Base-by-base conservation (phyloP, 2,329 filamentous ascomycete species). In the Aspergillus sp. region DNA sequence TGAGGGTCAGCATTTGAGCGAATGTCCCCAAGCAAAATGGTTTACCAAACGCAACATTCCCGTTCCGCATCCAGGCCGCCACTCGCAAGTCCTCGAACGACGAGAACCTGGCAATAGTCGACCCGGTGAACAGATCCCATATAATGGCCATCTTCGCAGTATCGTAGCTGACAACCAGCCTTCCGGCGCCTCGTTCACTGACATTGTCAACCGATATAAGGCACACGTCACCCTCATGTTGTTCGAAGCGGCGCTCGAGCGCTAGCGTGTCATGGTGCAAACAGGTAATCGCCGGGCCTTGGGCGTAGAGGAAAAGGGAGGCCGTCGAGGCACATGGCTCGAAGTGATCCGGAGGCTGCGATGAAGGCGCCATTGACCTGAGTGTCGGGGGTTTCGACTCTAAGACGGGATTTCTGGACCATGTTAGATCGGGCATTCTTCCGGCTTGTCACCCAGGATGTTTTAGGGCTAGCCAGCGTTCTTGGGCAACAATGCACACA, bases 11-110 rank as follows among this genome's bases (percentile, higher is more conserved):
- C 20, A 35, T n/a, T n/a, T 35, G 15, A 35, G 11, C 8, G 16
- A 22, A 6, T 22, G 11, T 3, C 26, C 2, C 4, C 8, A 1
- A 15, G 7, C 3, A 8, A 26, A 78, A 60, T n/a, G n/a, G n/a
- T n/a, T n/a, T 70, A 95, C 89, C 91, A 68, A 96, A 96, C 24
- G 86, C 89, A 45, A 98, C 80, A 63, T 94, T 93, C 34, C 91
- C 91, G 63, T 95, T 95, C 27, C 81, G 75, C 88, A 98, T 95
- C 86, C 91, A 98, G 8, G 83, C 72, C 24, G 88, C 89, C 17
- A 85, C 80, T 14, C 79, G 80, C 42, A 96, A 72, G 44, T 83
- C 76, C 52, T 93, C 86, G 52, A 93, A 95, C 0, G 88, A 91
- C 15, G 81, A 80, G 64, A 96, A 96, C n/a, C 88, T 75, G 24